Evolutionary conservation across 768 basidiomycete genomes (phyloP).

Genomic region (Pisolithus sp.): DNA sequence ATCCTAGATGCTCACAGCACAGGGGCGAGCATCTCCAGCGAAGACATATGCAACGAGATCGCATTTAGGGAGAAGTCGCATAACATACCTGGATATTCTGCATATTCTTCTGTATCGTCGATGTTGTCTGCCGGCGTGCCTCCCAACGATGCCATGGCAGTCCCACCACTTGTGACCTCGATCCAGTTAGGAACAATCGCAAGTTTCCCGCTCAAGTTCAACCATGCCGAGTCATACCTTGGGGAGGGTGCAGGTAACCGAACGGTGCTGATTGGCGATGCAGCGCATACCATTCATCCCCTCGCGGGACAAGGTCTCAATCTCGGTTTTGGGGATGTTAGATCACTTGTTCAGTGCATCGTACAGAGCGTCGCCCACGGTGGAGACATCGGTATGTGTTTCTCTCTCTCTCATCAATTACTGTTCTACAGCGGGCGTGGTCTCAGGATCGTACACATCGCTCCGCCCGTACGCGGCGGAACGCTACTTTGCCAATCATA

Average conservation of each 20-base stretch:
- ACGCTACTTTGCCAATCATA: constrained; percentile 84
- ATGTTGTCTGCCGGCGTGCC: constrained; percentile 43
- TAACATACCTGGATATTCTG: constrained; percentile 54
- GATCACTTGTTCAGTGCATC: constrained; percentile 63
- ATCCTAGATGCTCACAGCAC: constrained; percentile 48
- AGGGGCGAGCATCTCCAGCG: constrained; percentile 40
- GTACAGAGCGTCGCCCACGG: constrained; percentile 51
- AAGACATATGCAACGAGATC: constrained; percentile 56
- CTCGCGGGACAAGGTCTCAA: constrained; percentile 96
- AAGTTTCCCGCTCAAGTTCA: constrained; percentile 84
- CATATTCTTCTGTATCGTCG: constrained; percentile 46
- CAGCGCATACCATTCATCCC: constrained; percentile 92
- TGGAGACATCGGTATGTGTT: constrained; percentile 71
- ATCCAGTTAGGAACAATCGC: constrained; percentile 73
- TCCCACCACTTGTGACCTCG: constrained; percentile 71
- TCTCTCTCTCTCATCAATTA: not conserved
- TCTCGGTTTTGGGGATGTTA: constrained; percentile 84
- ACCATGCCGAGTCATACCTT: constrained; percentile 81
- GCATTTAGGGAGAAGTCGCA: constrained; percentile 70
- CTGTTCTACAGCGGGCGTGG: not conserved
- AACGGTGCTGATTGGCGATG: constrained; percentile 90
- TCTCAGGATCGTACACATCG: constrained; percentile 64
- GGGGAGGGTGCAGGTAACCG: constrained; percentile 62
- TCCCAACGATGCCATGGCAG: constrained; percentile 47
- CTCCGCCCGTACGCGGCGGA: constrained; percentile 72